These are phyloP conservation scores for Hypoxylon sp. DNA, from an alignment of 2,329 filamentous ascomycete genomes.

Conservation along the genomic window DNA sequence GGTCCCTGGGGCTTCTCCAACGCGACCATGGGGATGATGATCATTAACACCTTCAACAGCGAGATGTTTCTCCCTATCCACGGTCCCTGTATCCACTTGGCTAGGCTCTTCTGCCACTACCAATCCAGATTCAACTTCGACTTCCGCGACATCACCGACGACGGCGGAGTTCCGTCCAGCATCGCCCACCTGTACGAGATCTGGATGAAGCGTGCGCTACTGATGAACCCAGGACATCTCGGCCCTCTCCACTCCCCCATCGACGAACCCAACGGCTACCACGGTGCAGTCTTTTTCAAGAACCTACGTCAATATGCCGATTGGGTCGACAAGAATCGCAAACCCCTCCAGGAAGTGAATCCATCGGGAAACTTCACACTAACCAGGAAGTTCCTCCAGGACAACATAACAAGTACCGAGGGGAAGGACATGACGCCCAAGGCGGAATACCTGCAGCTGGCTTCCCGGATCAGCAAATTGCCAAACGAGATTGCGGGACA, in stretches of 20 bases:
- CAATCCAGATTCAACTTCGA: constrained; percentile 33
- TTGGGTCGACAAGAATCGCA: neutral
- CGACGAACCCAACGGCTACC: constrained; percentile 34
- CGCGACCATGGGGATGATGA: neutral
- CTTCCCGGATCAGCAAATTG: neutral
- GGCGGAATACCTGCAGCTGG: constrained; percentile 1
- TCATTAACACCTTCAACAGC: constrained; percentile 29
- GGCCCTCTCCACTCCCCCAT: constrained; percentile 23
- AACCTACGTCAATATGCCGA: neutral
- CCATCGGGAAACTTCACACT: neutral
- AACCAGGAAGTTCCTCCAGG: neutral
- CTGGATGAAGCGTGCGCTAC: constrained; percentile 47
- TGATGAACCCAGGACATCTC: neutral
- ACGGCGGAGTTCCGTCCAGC: constrained; percentile 37
- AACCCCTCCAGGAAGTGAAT: constrained; percentile 9
- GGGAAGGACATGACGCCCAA: neutral
- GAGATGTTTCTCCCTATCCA: constrained; percentile 47
- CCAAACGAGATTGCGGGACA: constrained; percentile 35
- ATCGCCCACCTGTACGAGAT: constrained; percentile 49
- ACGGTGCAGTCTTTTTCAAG: neutral
- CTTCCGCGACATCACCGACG: constrained; percentile 36
- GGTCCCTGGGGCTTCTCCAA: constrained; percentile 20
- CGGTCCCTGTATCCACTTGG: constrained; percentile 34
- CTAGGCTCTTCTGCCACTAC: constrained; percentile 37
- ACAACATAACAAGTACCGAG: neutral